Conservation (phyloP, 371 early-diverging fungal genomes). For the Mucor lusitanicus region DNA sequence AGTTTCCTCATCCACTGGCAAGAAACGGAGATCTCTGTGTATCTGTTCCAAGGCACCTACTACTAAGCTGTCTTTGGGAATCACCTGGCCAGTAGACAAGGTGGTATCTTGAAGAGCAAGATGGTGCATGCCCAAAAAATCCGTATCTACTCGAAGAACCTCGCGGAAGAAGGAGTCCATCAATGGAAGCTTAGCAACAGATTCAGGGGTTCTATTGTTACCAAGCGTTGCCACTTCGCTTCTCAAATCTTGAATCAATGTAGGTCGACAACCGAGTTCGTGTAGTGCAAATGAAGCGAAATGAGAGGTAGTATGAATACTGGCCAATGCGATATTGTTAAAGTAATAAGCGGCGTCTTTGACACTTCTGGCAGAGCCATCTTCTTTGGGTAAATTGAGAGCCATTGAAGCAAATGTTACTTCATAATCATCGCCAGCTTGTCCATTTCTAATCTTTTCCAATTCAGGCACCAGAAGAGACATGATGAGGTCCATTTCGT, state of each 20-base stretch:
- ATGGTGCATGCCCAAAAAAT: constrained; percentile 39
- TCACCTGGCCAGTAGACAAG: constrained; percentile 43
- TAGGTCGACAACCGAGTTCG: constrained; percentile 36
- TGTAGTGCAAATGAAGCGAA: constrained; percentile 36
- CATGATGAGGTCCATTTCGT: constrained; percentile 39
- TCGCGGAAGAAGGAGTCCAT: constrained; percentile 59
- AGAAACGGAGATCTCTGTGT: constrained; percentile 15
- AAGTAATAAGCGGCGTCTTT: constrained; percentile 39
- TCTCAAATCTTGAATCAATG: constrained; percentile 25
- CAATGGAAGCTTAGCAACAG: constrained; percentile 31
- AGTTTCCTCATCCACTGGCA: constrained; percentile 5
- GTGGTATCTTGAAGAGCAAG: constrained; percentile 30
- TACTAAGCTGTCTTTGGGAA: constrained; percentile 44
- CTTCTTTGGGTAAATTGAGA: constrained; percentile 25
- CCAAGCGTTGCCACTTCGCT: constrained; percentile 18
- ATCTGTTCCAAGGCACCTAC: constrained; percentile 26
- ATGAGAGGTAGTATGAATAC: constrained; percentile 45
- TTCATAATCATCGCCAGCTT: constrained; percentile 18
- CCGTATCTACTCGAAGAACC: constrained; percentile 37
- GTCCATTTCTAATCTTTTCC: constrained; percentile 15
- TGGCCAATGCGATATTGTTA: constrained; percentile 39
- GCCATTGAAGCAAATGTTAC: constrained; percentile 31
- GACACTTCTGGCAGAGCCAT: constrained; percentile 22
- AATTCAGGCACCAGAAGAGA: constrained; percentile 29
- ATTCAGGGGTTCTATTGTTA: constrained; percentile 24